Evolutionary conservation across 2,329 filamentous ascomycete species (phyloP).

Genomic region (Sporothrix phasma): DNA sequence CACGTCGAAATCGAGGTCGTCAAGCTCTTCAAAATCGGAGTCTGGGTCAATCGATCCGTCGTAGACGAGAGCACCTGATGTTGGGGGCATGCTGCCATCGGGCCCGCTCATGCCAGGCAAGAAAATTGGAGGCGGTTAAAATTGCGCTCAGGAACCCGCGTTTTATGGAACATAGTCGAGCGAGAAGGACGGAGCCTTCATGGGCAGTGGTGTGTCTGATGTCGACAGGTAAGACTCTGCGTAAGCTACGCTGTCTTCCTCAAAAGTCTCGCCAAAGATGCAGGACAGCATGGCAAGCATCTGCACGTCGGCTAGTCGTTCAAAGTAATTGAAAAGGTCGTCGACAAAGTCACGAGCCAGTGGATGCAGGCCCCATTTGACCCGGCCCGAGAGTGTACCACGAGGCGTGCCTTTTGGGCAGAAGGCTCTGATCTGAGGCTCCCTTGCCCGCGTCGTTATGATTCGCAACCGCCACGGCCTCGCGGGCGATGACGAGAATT

Average conservation of each 20-base stretch:
- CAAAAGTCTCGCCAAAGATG: constrained; percentile 53
- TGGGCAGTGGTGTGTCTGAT: constrained; percentile 51
- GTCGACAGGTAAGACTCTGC: constrained; percentile 46
- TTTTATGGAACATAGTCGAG: constrained; percentile 52
- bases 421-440: neutral
- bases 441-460: constrained; percentile 12
- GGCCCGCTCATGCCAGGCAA: constrained; percentile 29
- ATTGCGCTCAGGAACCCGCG: neutral
- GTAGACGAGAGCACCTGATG: constrained; percentile 14
- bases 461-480: constrained; percentile 40
- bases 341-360: constrained; percentile 51
- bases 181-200: constrained; percentile 57
- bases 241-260: constrained; percentile 50
- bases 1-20: constrained; percentile 43
- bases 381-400: constrained; percentile 41
- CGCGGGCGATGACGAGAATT: constrained; percentile 58
- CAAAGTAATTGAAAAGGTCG: constrained; percentile 55
- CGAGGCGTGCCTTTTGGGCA: neutral
- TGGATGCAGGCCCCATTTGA: constrained; percentile 60
- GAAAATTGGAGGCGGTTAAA: constrained; percentile 4
- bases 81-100: constrained; percentile 20
- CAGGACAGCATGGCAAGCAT: constrained; percentile 65
- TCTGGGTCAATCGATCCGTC: constrained; percentile 19
- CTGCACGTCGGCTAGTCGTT: constrained; percentile 52
- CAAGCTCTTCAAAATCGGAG: constrained; percentile 33